These are phyloP conservation scores for Bacidia rubella DNA, from an alignment of 495 filamentous ascomycete species.

Conservation along the genomic window DNA sequence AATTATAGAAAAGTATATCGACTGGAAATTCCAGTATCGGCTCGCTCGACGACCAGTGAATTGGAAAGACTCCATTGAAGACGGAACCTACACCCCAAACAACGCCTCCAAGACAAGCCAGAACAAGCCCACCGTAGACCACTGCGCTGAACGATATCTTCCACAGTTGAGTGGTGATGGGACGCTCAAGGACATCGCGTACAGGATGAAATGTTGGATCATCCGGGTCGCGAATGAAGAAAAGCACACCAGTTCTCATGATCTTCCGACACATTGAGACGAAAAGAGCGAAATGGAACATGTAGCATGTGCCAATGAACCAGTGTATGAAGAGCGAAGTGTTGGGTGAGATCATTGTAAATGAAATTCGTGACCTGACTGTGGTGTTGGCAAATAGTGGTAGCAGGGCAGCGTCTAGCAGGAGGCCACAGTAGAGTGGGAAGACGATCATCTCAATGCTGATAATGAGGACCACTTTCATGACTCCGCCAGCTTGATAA, in stretches of 20 bases:
- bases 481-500: conserved; percentile 84
- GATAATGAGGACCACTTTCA: conserved; percentile 98
- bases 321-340: conserved; percentile 94
- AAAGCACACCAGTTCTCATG: conserved; percentile 83
- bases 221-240: conserved; percentile 97
- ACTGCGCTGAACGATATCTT: conserved; percentile 95
- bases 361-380: conserved; percentile 57
- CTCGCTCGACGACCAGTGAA: conserved; percentile 82
- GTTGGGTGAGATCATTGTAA: conserved; percentile 59
- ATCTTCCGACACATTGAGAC: conserved; percentile 99
- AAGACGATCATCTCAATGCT: conserved; percentile 98
- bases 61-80: conserved; percentile 61
- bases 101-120: conserved; percentile 86
- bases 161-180: conserved; percentile 79
- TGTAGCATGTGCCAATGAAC: conserved; percentile 98
- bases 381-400: conserved; percentile 76
- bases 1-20: conserved; percentile 92
- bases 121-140: conserved; percentile 86
- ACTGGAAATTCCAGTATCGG: conserved; percentile 89
- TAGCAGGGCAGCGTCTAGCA: conserved; percentile 78
- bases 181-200: conserved; percentile 89
- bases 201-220: conserved; percentile 98
- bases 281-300: conserved; percentile 99
- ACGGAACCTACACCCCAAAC: conserved; percentile 74
- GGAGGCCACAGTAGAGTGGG: conserved; percentile 83